These are phyloP conservation scores for Penicillium sp. DNA, from an alignment of 2,329 filamentous ascomycete species.

Conservation along the genomic window DNA sequence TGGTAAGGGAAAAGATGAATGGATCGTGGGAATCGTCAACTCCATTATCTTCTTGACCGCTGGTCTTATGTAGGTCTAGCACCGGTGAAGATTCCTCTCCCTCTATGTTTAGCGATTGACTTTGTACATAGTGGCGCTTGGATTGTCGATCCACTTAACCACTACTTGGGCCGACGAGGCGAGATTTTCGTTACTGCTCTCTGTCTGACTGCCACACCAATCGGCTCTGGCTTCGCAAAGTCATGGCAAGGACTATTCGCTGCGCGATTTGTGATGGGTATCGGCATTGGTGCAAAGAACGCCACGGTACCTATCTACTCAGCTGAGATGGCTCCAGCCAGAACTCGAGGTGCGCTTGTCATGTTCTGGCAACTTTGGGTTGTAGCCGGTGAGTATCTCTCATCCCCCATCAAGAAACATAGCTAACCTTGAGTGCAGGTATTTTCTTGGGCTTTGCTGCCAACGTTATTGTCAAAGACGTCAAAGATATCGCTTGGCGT, in stretches of 20 bases:
- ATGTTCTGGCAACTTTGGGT: slow-evolving; percentile 52
- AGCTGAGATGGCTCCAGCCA: slow-evolving; percentile 54
- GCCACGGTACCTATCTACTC: slow-evolving; percentile 56
- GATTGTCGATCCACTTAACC: slow-evolving; percentile 64
- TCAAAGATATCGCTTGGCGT: slow-evolving; percentile 60
- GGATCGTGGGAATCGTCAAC: slow-evolving; percentile 65
- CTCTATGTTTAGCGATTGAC: slow-evolving; percentile 28
- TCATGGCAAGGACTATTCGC: slow-evolving; percentile 57
- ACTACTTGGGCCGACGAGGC: slow-evolving; percentile 57
- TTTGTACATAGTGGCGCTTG: slow-evolving; percentile 51
- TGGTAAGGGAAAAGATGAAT: slow-evolving; percentile 46
- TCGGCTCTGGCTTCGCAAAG: slow-evolving; percentile 61
- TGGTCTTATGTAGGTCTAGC: slow-evolving; percentile 15
- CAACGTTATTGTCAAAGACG: slow-evolving; percentile 61
- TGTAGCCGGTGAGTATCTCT: slow-evolving; percentile 14
- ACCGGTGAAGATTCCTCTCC: slow-evolving; percentile 44
- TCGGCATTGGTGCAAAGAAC: slow-evolving; percentile 59
- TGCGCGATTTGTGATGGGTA: slow-evolving; percentile 55
- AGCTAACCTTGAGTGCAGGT: slow-evolving; percentile 29
- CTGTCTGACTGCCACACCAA: slow-evolving; percentile 64
- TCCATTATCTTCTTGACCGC: slow-evolving; percentile 46
- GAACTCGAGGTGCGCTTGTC: slow-evolving; percentile 54
- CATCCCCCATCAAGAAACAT: background rate
- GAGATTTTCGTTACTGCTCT: slow-evolving; percentile 62
- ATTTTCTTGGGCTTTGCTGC: slow-evolving; percentile 65